Evolutionary conservation across 768 basidiomycete genomes (phyloP).

Genomic region (Paxillus ammoniavirescens): DNA sequence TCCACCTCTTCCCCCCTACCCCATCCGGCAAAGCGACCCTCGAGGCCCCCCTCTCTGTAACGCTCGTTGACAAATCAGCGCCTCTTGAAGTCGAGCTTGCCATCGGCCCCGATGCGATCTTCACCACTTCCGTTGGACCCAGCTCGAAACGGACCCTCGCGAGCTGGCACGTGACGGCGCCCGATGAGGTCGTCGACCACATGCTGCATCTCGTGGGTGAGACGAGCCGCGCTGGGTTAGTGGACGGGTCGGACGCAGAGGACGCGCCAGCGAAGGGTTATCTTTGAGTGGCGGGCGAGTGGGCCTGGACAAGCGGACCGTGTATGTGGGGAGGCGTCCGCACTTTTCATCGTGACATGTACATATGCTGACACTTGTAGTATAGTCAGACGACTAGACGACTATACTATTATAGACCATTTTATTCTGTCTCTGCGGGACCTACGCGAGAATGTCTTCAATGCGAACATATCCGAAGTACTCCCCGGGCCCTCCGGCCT

Average conservation of each 20-base stretch:
- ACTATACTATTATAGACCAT: too few relatives aligned
- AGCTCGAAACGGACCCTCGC: constrained; percentile 87
- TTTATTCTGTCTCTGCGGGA: too few relatives aligned
- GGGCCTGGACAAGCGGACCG: neutral
- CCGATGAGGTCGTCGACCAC: constrained; percentile 82
- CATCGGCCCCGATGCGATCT: constrained; percentile 68
- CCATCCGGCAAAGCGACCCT: constrained; percentile 42
- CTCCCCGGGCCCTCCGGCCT: too few relatives aligned
- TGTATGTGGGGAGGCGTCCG: too few relatives aligned
- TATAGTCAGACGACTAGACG: too few relatives aligned
- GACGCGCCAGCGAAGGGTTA: constrained; percentile 15
- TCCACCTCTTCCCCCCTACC: constrained; percentile 56
- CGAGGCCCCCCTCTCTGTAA: constrained; percentile 56
- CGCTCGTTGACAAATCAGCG: constrained; percentile 27
- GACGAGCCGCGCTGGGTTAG: constrained; percentile 1
- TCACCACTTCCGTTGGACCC: constrained; percentile 93
- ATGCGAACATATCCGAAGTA: too few relatives aligned
- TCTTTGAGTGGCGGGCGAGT: constrained; percentile 4
- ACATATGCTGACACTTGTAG: neutral
- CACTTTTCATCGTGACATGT: too few relatives aligned
- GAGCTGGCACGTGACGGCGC: constrained; percentile 88
- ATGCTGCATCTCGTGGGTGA: constrained; percentile 62
- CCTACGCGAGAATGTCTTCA: too few relatives aligned
- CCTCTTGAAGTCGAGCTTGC: constrained; percentile 52
- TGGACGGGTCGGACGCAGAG: neutral